Evolutionary conservation across 139 green algal genomes (phyloP).

Genomic region (Astrephomene gubernaculifera): DNA sequence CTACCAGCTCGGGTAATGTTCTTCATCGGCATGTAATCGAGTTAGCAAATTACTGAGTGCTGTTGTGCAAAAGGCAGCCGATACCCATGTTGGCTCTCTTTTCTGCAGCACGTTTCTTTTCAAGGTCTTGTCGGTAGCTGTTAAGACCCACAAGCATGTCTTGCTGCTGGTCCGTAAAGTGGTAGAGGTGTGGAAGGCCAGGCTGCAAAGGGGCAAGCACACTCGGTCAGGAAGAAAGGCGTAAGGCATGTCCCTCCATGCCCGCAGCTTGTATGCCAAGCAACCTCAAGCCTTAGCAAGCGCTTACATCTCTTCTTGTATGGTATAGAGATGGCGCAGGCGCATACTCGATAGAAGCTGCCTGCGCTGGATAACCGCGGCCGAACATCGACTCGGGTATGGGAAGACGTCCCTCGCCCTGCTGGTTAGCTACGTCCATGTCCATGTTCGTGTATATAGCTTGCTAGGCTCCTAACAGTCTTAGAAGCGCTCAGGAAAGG

Average conservation of each 20-base stretch:
- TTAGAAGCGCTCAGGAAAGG: too few relatives aligned
- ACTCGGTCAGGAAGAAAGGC: too few relatives aligned
- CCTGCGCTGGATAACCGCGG: slow-evolving; percentile 3
- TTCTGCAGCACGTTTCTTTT: slow-evolving; percentile 13
- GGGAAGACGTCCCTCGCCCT: not conserved
- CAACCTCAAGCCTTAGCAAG: not conserved
- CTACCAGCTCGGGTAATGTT: too few relatives aligned
- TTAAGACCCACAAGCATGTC: slow-evolving; percentile 25
- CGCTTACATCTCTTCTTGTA: slow-evolving; percentile 2
- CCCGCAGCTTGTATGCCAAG: not conserved
- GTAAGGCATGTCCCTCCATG: too few relatives aligned
- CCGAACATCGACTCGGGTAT: slow-evolving; percentile 11
- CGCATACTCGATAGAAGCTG: not conserved
- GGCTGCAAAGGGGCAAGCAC: not conserved
- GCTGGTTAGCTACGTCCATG: not conserved
- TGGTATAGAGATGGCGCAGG: not conserved
- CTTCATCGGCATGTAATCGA: too few relatives aligned
- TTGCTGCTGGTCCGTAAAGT: slow-evolving; percentile 19
- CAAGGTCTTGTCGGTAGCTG: slow-evolving; percentile 9
- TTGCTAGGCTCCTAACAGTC: too few relatives aligned
- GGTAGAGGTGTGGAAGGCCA: slow-evolving; percentile 2
- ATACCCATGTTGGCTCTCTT: not conserved
- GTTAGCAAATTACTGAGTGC: too few relatives aligned
- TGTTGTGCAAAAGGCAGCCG: slow-evolving; percentile 8
- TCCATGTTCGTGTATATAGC: not conserved